Evolutionary conservation across 257 asterid genomes (phyloP), one percentile per base, ranked within the genome.

Genomic region (Fraxinus americana): DNA sequence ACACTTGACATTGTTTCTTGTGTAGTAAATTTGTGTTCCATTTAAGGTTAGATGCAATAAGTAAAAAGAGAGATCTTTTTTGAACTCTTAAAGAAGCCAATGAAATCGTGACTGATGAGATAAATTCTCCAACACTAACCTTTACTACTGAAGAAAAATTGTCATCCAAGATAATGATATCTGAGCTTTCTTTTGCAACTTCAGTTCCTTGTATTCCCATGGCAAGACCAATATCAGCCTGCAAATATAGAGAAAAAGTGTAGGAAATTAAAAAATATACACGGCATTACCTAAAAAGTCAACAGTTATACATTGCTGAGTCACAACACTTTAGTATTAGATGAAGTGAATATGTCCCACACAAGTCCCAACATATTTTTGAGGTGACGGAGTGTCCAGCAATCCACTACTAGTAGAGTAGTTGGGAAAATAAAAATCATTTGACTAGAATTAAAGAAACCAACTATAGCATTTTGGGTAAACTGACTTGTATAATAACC

Each of bases 151-250:
- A 88, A 83, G 99, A 94, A 77, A 93, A 95, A 82, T 93, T 92
- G 79, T 93, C 99, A 74, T 91, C 98, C 85, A 95, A 86, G 81
- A 95, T 95, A 73, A 93, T 91, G 87, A 93, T 95, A 86, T 93
- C 99, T 1, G 99, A 95, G 92, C 98, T 95, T 84, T 95, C 98
- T 87, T 95, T 93, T 45, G 97, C 98, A 71, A 93, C 99, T 88
- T 93, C 98, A 76, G 98, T 95, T 84, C 99, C 98, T 90, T 90
- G 96, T 74, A 93, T 93, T 54, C 98, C 98, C 99, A 93, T 95
- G 75, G 98, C 84, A 80, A 95, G 96, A 39, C 98, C 99, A 76
- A 95, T 95, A 81, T 93, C 99, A 59, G 99, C 99, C 98, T 94
- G 85, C 73, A 83, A 43, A 73, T 59, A 39, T 29, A 72, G 74